Base-by-base conservation (phyloP, 2,329 filamentous ascomycete species). In the Cyanodermella asteris region DNA sequence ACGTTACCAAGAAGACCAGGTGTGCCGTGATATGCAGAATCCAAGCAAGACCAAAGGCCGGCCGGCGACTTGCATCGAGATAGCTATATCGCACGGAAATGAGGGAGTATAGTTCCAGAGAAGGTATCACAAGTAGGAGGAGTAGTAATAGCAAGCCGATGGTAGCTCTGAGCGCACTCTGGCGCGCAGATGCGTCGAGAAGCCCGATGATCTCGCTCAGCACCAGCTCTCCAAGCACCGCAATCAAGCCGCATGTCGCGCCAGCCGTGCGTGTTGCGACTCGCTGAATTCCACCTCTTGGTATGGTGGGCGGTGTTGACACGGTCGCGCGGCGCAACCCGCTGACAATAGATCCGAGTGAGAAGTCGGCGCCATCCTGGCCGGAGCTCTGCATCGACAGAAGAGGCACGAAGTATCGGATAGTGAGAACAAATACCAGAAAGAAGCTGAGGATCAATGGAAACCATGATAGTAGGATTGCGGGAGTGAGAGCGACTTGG, bases 171-270 rank as follows among this genome's bases (percentile, higher is more conserved):
- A 90, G 55, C 13, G 72, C 76, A 15, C 73, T 42, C 13, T 61
- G 63, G 30, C 78, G 59, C 8, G 75, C 76, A 16, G 56, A 54
- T 5, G 68, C 59, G 34, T 72, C 62, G n/a, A 78, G 59, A 5
- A 73, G 59, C 39, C 78, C 76, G 14, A 75, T 69, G 21, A 91
- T 77, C 47, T 91, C 80, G 38, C 76, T 80, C 6, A 91, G 59
- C 22, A 91, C 75, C 35, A 91, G 51, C 47, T 82, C 72, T 3
- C 70, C 77, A 22, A 91, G 55, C 2, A 84, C 75, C 18, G 72
- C 63, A 5, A 78, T 73, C 6, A 90, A 58, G 1, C 68, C 77
- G 18, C 87, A 64, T 7, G 76, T 90, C 1, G 67, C 61, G 5
- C 75, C 70, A 45, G 90, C 90, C 2, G 74, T 68, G 29, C 61